These are phyloP conservation scores for Grifola frondosa DNA, from an alignment of 1,284 basidiomycete species.

Conservation along the genomic window DNA sequence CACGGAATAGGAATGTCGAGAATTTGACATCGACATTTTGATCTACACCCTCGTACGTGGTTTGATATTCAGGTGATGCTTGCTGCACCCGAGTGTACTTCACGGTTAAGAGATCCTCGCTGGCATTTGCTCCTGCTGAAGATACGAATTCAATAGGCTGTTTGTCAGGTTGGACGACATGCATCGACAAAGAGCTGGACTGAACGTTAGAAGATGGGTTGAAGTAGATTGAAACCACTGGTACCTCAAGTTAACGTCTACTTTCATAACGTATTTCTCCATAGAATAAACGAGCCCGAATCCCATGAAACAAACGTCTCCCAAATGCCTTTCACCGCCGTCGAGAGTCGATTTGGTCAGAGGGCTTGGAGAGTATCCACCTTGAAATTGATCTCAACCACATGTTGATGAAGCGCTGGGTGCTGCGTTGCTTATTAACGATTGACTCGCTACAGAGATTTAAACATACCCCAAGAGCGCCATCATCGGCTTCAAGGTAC, in stretches of 20 bases:
- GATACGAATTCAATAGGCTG: slow-evolving; percentile 75
- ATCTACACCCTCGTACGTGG: slow-evolving; percentile 84
- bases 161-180: slow-evolving; percentile 63
- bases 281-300: slow-evolving; percentile 79
- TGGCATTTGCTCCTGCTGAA: slow-evolving; percentile 53
- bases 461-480: slow-evolving; percentile 54
- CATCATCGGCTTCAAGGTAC: slow-evolving; percentile 79
- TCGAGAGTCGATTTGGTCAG: slow-evolving; percentile 70
- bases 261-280: slow-evolving; percentile 85
- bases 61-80: slow-evolving; percentile 85
- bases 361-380: slow-evolving; percentile 86
- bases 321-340: slow-evolving; percentile 71
- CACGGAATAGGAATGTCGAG: slow-evolving; percentile 90
- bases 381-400: slow-evolving; percentile 87
- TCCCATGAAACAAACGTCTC: slow-evolving; percentile 78
- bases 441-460: no score
- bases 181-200: slow-evolving; percentile 65
- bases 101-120: slow-evolving; percentile 80
- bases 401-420: slow-evolving; percentile 74
- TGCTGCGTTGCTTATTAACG: slow-evolving; percentile 32
- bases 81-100: slow-evolving; percentile 82
- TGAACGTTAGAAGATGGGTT: no score
- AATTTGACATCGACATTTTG: slow-evolving; percentile 88
- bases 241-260: slow-evolving; percentile 81
- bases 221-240: no score